Conservation (phyloP, 352 stramenopile species). For the Pelagophyceae sp. region DNA sequence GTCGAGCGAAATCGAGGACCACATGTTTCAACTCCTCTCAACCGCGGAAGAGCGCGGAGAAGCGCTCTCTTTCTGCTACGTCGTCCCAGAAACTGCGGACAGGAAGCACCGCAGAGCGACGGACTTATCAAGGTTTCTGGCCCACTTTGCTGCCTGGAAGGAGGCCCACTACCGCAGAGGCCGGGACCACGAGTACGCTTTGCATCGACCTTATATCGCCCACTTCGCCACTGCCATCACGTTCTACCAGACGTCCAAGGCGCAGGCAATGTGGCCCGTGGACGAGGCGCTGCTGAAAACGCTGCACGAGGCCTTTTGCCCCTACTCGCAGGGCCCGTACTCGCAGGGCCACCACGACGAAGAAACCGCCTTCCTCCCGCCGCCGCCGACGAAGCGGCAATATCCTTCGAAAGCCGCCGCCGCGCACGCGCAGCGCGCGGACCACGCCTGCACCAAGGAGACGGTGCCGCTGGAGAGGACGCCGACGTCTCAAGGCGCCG, state of each 20-base stretch:
- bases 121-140: neutral
- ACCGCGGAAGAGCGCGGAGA: neutral
- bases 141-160: neutral
- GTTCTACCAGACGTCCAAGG: neutral
- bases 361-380: too few species aligned
- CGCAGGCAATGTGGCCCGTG: neutral
- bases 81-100: neutral
- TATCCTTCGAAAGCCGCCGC: too few species aligned
- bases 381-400: too few species aligned
- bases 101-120: neutral
- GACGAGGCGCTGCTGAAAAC: neutral
- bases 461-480: too few species aligned
- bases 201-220: neutral
- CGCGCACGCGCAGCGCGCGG: too few species aligned
- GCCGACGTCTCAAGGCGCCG: too few species aligned
- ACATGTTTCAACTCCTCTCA: neutral
- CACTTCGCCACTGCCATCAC: neutral
- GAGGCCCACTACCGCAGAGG: neutral
- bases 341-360: too few species aligned
- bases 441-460: too few species aligned
- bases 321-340: too few species aligned
- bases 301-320: neutral
- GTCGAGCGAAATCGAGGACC: neutral
- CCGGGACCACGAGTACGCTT: neutral
- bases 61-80: neutral